Evolutionary conservation across 352 stramenopile species (phyloP).

Genomic region (Albugo candida): DNA sequence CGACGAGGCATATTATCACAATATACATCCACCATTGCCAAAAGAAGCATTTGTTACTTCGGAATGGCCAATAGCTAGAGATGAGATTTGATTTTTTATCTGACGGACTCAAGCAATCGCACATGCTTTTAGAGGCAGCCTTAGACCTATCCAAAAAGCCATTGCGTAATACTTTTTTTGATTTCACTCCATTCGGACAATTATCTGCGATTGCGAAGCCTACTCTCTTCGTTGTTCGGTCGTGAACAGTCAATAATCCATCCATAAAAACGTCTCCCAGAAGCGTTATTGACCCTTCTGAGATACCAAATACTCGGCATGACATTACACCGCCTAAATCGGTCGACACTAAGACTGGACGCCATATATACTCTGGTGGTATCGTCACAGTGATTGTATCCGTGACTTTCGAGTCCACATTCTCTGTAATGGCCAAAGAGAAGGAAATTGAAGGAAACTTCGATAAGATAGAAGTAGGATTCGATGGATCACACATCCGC

Average conservation of each 20-base stretch:
- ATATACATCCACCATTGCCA: constrained; percentile 82
- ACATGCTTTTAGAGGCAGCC: constrained; percentile 20
- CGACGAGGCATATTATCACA: constrained; percentile 26
- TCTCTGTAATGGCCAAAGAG: constrained; percentile 20
- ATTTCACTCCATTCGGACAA: constrained; percentile 50
- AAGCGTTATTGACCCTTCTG: constrained; percentile 48
- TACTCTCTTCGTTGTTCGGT: constrained; percentile 30
- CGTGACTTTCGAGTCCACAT: constrained; percentile 12
- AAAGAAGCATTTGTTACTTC: constrained; percentile 58
- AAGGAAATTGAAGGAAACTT: constrained; percentile 36
- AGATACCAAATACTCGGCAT: constrained; percentile 68
- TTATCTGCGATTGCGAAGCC: constrained; percentile 43
- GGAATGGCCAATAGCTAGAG: constrained; percentile 34
- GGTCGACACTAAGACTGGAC: constrained; percentile 28
- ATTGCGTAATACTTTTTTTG: constrained; percentile 19
- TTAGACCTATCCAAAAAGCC: constrained; percentile 14
- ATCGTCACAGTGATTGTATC: constrained; percentile 59
- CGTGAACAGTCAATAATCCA: constrained; percentile 60
- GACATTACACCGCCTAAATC: constrained; percentile 11
- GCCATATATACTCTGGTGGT: constrained; percentile 67
- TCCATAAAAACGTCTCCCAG: constrained; percentile 76
- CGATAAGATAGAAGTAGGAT: constrained; percentile 33
- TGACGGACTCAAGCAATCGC: constrained; percentile 34
- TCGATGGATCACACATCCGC: constrained; percentile 38
- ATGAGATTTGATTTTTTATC: constrained; percentile 44